Conservation (phyloP, 495 filamentous ascomycete genomes). For the Schizothecium vesticola region DNA sequence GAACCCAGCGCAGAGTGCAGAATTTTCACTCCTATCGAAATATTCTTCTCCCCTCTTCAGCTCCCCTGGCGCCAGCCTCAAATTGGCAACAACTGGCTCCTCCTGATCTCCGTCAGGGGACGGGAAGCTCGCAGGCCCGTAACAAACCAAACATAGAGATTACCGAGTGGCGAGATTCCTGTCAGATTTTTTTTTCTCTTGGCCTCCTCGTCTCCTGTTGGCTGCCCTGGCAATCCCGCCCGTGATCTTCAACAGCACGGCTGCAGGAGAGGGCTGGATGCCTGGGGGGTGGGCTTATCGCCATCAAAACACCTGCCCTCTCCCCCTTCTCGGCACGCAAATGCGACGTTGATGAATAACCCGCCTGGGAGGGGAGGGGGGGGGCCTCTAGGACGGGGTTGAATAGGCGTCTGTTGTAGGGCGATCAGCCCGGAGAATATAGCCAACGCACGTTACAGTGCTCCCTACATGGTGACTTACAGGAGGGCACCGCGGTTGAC, state of each 20-base stretch:
- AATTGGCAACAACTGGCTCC: neutral
- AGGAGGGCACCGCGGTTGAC: neutral
- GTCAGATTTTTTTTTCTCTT: neutral
- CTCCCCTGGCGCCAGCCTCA: neutral
- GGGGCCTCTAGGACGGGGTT: neutral
- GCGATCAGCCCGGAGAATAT: constrained; percentile 1
- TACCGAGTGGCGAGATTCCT: neutral
- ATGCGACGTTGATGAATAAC: neutral
- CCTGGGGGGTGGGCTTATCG: neutral
- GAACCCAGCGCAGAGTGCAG: neutral
- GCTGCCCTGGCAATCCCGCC: neutral
- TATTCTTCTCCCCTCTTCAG: neutral
- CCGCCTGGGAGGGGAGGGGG: neutral
- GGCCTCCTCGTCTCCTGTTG: neutral
- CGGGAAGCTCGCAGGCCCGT: neutral
- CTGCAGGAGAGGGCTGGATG: neutral
- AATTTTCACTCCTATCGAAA: neutral
- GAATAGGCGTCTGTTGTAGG: neutral
- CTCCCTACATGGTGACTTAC: neutral
- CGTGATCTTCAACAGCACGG: neutral
- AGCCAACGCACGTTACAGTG: constrained; percentile 12
- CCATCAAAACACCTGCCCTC: neutral
- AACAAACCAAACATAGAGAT: neutral
- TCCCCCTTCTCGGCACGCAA: neutral
- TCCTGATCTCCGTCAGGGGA: neutral